Evolutionary conservation across 192 early-diverging fungal species (phyloP), one percentile per base, ranked within the genome.

Genomic region (Rhizophagus sp.): DNA sequence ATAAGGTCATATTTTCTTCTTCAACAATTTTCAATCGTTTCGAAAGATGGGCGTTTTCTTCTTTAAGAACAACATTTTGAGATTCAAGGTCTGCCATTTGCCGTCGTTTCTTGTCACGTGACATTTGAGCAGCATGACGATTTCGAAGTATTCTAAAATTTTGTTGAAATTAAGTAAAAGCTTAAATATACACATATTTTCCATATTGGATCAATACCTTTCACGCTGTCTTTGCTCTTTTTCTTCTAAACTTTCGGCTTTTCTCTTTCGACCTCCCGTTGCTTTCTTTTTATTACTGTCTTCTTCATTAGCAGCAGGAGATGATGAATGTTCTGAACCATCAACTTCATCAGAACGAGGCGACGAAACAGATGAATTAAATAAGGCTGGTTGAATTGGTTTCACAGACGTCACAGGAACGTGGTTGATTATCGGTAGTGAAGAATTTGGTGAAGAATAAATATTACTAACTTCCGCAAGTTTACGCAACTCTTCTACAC

Each of bases 101-200:
- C 61, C 88, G 87, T 47, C 90, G 85, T 62, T 94, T 94, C 82
- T 92, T 93, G 80, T 94, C 91, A 72, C 93, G 88, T n/a, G 92
- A 93, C 47, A 92, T 91, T 81, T 94, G 93, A 39, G 93, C 93
- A 12, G 93, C 93, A 36, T 88, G 88, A 5, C 93, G 89, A 84
- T 94, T 94, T 34, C 91, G 87, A 49, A 94, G 79, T 19, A 92
- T 87, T 75, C 93, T 78, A 52, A 22, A 50, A 75, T 39, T 15
- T 12, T 2, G 6, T 27, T 19, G 7, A 41, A 41, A 41, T 7
- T 41, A 41, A 41, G 44, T 12, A 12, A 47, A 22, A 41, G 6
- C 39, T 12, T 36, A 12, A 9, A 12, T 41, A 27, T 19, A 36
- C 10, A 69, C n/a, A 36, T 69, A 36, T 15, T 57, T 30, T 44